Conservation (phyloP, 169 alveolate species). For the Babesia ovata region DNA sequence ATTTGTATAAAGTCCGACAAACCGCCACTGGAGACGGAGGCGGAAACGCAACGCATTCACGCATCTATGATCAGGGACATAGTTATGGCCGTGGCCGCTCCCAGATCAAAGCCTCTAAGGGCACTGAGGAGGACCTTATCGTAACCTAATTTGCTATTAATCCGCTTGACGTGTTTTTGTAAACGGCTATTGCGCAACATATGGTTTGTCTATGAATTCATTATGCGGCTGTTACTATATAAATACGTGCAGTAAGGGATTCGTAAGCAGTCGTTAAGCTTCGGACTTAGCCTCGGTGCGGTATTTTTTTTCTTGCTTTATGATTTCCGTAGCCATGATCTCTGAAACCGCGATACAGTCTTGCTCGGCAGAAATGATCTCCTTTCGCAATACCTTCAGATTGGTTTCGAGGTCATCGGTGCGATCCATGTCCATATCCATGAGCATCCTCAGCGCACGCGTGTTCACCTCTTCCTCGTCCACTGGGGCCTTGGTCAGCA, state of each 20-base stretch:
- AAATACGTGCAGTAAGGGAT: too few species aligned
- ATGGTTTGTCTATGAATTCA: too few species aligned
- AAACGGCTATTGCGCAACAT: too few species aligned
- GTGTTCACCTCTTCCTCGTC: slow-evolving; percentile 31
- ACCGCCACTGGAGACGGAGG: slow-evolving; percentile 29
- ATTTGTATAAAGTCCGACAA: background rate
- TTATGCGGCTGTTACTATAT: too few species aligned
- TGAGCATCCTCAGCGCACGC: slow-evolving; percentile 23
- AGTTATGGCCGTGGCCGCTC: background rate
- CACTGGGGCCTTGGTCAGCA: slow-evolving; percentile 21
- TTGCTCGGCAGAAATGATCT: slow-evolving; percentile 58
- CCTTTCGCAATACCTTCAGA: slow-evolving; percentile 19
- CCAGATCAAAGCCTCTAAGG: background rate
- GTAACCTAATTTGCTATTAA: background rate
- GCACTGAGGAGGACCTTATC: slow-evolving; percentile 9
- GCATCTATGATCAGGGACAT: slow-evolving; percentile 15
- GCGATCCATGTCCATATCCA: slow-evolving; percentile 46
- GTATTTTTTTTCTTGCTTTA: slow-evolving; percentile 2
- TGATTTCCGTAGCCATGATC: slow-evolving; percentile 30
- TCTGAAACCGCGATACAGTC: slow-evolving; percentile 58
- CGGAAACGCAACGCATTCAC: slow-evolving; percentile 16
- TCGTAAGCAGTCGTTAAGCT: background rate
- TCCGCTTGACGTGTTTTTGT: too few species aligned
- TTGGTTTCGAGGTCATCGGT: slow-evolving; percentile 52
- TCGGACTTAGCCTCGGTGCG: background rate